Percentiles rank a stretch among this genome's conserved stretches.
Conservation (phyloP, 2,329 filamentous ascomycete species). For the Neoascochyta sp. region DNA sequence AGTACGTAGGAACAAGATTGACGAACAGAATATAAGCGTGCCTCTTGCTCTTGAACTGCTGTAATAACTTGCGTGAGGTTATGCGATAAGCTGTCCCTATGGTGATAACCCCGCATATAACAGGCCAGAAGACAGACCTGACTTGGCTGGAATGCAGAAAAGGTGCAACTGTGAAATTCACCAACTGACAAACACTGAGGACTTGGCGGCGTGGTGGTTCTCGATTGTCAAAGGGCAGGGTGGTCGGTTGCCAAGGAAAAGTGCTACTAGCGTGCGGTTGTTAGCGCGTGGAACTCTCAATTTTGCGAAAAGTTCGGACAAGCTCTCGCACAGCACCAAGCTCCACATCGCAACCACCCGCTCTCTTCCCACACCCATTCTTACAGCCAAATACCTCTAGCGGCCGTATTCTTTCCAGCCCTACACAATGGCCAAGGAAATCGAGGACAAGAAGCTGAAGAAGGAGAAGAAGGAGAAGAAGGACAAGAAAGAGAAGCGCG, state of each 20-base stretch:
- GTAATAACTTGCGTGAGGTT: too few relatives aligned
- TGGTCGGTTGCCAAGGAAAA: constrained; percentile 3
- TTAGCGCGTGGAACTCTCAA: constrained; percentile 13
- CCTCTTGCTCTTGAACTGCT: too few relatives aligned
- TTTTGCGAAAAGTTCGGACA: constrained; percentile 15
- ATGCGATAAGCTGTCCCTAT: too few relatives aligned
- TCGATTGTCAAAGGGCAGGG: too few relatives aligned
- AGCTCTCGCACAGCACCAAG: constrained; percentile 15
- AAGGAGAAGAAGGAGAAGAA: constrained; percentile 56
- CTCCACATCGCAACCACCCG: constrained; percentile 7
- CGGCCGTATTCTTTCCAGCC: constrained; percentile 1
- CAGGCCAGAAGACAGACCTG: too few relatives aligned
- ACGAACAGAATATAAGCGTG: too few relatives aligned
- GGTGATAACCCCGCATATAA: too few relatives aligned
- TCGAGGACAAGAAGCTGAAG: constrained; percentile 39
- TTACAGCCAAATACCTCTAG: constrained; percentile 1
- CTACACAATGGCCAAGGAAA: constrained; percentile 36
- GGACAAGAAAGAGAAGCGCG: constrained; percentile 66
- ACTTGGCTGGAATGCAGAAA: too few relatives aligned
- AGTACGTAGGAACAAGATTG: constrained; percentile 19
- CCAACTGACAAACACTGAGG: too few relatives aligned
- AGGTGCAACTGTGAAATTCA: too few relatives aligned
- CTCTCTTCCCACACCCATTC: constrained; percentile 1
- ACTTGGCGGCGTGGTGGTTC: too few relatives aligned
- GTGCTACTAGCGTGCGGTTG: constrained; percentile 2